Evolutionary conservation across 805 yeast species (phyloP), one percentile per base, ranked within the genome.

Genomic region (Wickerhamomyces chaumierensis): DNA sequence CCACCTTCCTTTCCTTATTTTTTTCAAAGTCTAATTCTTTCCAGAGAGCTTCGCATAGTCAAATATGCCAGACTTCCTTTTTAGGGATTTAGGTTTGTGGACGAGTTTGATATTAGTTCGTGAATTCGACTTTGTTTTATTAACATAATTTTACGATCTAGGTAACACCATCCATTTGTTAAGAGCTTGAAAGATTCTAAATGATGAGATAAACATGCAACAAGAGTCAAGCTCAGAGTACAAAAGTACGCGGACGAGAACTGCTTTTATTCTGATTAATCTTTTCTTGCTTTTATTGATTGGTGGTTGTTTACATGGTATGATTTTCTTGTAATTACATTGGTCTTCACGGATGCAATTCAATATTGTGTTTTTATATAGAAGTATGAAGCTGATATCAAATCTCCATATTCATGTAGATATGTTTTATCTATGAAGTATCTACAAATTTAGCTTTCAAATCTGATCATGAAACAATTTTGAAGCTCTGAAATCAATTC

Each of bases 161-260:
- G n/a, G n/a, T n/a, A n/a, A n/a, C n/a, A n/a, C n/a, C n/a, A n/a
- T n/a, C n/a, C n/a, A n/a, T n/a, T n/a, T n/a, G n/a, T n/a, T n/a
- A n/a, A n/a, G n/a, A n/a, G n/a, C n/a, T n/a, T n/a, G n/a, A n/a
- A 11, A 14, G 29, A 25, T 40, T 45, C 55, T 46, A 48, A 39
- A 69, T 79, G 88, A 80, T 80, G 88, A 80, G 71, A 78, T 74
- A 66, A 63, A 60, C 67, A 74, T 72, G 81, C 78, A 75, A 77
- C 83, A 78, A 78, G 88, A 80, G 88, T 80, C 88, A 80, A 80
- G 88, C 87, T 80, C 88, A 69, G 84, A 79, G 80, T 67, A 53
- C 41, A 38, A 46, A 54, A 51, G 47, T 51, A 55, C 65, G 43
- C 61, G 73, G 88, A 80, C 75, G 87, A 80, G 83, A 77, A 60